phyloP scores from a whole-genome alignment of 1,284 basidiomycete species.

The Leccinum laetum region DNA sequence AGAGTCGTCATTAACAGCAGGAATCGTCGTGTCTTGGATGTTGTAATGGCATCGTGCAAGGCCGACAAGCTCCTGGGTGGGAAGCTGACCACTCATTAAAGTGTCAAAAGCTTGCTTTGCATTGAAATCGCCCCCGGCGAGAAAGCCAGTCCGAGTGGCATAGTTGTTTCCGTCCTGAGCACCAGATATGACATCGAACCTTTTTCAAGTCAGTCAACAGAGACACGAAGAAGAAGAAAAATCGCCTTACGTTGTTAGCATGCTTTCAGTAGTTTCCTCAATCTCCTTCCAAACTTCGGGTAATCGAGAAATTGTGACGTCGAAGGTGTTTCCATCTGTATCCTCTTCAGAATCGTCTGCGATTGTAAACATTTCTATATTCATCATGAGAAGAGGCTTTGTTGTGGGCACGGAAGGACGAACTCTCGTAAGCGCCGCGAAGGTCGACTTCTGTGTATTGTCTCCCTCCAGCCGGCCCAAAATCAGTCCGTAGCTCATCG shows the following conservation, averaged over 20 bases:
- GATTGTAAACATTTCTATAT: constrained; percentile 41
- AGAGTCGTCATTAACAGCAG: constrained; percentile 40
- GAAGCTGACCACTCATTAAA: constrained; percentile 46
- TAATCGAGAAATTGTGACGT: constrained; percentile 52
- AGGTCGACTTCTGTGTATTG: constrained; percentile 50
- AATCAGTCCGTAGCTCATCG: constrained; percentile 33
- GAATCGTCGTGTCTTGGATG: constrained; percentile 44
- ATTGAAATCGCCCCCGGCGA: constrained; percentile 50
- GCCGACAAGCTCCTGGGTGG: constrained; percentile 38
- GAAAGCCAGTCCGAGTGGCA: constrained; percentile 52
- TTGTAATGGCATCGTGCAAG: constrained; percentile 54
- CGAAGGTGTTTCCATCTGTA: constrained; percentile 39
- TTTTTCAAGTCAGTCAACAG: constrained; percentile 27
- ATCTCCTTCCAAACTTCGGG: constrained; percentile 53
- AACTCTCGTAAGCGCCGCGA: constrained; percentile 51
- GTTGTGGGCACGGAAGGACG: neutral
- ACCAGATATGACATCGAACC: constrained; percentile 61
- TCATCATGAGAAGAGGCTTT: constrained; percentile 7
- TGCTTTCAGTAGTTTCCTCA: constrained; percentile 47
- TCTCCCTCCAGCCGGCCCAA: constrained; percentile 45
- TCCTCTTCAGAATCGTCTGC: constrained; percentile 30
- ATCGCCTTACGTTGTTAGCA: constrained; percentile 53
- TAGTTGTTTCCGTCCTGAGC: constrained; percentile 46
- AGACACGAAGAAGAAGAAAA: neutral
- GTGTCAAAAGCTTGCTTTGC: constrained; percentile 53